Base-by-base conservation (phyloP, 257 asterid genomes). In the Fraxinus americana region DNA sequence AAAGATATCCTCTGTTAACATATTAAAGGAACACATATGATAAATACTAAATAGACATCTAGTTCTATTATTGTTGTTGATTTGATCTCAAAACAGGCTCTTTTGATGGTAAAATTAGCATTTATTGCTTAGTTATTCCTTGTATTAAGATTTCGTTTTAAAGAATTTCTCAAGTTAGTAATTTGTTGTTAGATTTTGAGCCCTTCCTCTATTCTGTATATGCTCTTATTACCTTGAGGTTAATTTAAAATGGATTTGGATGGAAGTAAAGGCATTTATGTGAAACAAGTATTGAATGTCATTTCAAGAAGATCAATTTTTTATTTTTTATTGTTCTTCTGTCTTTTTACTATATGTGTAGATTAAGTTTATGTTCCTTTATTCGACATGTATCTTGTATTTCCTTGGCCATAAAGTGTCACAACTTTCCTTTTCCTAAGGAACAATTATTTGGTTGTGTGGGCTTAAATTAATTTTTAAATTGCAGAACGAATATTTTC, bases 401-500 rank as follows among this genome's bases (percentile, higher is more conserved):
- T 41, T 41, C 50, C 16, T 41, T 41, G 50, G 50, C 50, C 43
- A 11, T 11, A 11, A 41, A 41, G 14, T 11, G 4, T 41, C 50
- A 41, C 50, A 41, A 41, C 50, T 10, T 41, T 41, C 11, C 50
- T 41, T 41, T 41, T 41, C 16, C 16, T 41, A 41, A 10, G 50
- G 50, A 41, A 41, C 50, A 41, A 41, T 10, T 10, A 41, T 41
- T 10, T 41, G 50, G 50, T 41, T 41, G 50, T 41, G 50, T 11
- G 13, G 35, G 17, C 36, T 63, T 7, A 61, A 61, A 61, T 61
- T 83, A n/a, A 65, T 77, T 82, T 43, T 85, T 73, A 74, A 81
- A 45, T 75, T 88, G 90, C 93, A 93, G 99, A 93, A 87, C 83
- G 65, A 85, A 77, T 82, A 86, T 74, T 93, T 88, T 65, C 87